A percentile compares a stretch with the other conserved stretches of the same genome.
phyloP scores from a whole-genome alignment of 2,329 filamentous ascomycete species.

The Penicillium sp. region DNA sequence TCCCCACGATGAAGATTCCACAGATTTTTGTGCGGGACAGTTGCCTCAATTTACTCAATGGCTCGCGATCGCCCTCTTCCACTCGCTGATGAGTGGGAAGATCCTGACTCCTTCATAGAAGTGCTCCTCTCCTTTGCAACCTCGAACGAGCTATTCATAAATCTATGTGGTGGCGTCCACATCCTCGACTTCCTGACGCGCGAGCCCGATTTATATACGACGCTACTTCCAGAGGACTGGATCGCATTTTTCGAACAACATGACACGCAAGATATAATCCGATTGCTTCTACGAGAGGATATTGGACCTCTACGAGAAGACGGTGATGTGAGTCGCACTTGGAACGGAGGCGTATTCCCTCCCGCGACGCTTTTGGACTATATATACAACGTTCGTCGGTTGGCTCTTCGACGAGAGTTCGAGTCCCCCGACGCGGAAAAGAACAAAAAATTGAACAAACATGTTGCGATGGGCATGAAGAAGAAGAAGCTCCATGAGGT shows the following conservation, averaged over 20 bases:
- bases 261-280: slow-evolving; percentile 73
- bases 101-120: slow-evolving; percentile 74
- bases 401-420: slow-evolving; percentile 68
- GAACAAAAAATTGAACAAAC: slow-evolving; percentile 59
- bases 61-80: slow-evolving; percentile 61
- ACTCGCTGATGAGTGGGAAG: slow-evolving; percentile 67
- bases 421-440: slow-evolving; percentile 28
- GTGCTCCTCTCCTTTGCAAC: slow-evolving; percentile 75
- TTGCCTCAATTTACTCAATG: slow-evolving; percentile 34
- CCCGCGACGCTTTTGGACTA: slow-evolving; percentile 67
- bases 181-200: slow-evolving; percentile 94
- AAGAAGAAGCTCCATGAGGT: slow-evolving; percentile 96
- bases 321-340: slow-evolving; percentile 24
- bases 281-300: slow-evolving; percentile 78
- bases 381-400: slow-evolving; percentile 67
- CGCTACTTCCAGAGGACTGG: slow-evolving; percentile 78
- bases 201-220: slow-evolving; percentile 77
- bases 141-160: slow-evolving; percentile 74
- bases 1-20: slow-evolving; percentile 13
- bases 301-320: slow-evolving; percentile 49
- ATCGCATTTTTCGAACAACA: slow-evolving; percentile 70
- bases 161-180: slow-evolving; percentile 94
- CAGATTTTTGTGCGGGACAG: slow-evolving; percentile 1
- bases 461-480: slow-evolving; percentile 87
- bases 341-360: slow-evolving; percentile 47